Evolutionary conservation across 148 eudicot genomes (phyloP).

Genomic region (Pharnaceum exiguum): DNA sequence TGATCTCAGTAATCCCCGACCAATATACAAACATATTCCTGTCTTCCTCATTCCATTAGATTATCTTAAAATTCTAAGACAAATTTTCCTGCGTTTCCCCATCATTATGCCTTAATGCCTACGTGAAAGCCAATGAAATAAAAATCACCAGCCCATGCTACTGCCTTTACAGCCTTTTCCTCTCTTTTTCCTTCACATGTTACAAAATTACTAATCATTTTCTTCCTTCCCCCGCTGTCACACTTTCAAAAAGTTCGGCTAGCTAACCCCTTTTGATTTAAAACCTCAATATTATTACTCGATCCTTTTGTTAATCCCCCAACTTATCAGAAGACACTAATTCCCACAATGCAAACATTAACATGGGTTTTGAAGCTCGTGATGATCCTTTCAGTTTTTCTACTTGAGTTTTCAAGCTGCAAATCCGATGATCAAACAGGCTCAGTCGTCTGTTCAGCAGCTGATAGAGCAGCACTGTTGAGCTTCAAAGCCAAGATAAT

Average conservation of each 20-base stretch:
- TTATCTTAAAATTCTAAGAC: not conserved
- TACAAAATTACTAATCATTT: slow-evolving; percentile 1
- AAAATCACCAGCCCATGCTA: slow-evolving; percentile 6
- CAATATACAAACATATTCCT: not conserved
- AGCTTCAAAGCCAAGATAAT: slow-evolving; percentile 56
- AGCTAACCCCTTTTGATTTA: too few species aligned
- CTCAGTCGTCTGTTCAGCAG: slow-evolving; percentile 26
- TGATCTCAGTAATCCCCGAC: slow-evolving; percentile 1
- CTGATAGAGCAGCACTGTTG: slow-evolving; percentile 67
- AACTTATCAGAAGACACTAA: slow-evolving; percentile 29
- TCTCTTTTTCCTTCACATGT: slow-evolving; percentile 10
- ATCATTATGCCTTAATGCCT: slow-evolving; percentile 20
- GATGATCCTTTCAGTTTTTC: slow-evolving; percentile 30
- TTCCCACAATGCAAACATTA: slow-evolving; percentile 43
- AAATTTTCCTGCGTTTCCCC: not conserved
- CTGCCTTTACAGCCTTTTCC: slow-evolving; percentile 28
- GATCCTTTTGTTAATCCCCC: slow-evolving; percentile 10
- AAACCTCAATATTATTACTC: not conserved
- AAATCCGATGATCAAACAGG: slow-evolving; percentile 11
- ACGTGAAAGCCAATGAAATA: slow-evolving; percentile 6
- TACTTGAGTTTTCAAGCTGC: slow-evolving; percentile 12
- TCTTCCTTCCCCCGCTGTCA: not conserved
- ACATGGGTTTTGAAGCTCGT: slow-evolving; percentile 43
- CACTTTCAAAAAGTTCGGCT: slow-evolving; percentile 47
- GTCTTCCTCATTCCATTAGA: not conserved